Base-by-base conservation (phyloP, 2,329 filamentous ascomycete species). In the Leptographium flavum region DNA sequence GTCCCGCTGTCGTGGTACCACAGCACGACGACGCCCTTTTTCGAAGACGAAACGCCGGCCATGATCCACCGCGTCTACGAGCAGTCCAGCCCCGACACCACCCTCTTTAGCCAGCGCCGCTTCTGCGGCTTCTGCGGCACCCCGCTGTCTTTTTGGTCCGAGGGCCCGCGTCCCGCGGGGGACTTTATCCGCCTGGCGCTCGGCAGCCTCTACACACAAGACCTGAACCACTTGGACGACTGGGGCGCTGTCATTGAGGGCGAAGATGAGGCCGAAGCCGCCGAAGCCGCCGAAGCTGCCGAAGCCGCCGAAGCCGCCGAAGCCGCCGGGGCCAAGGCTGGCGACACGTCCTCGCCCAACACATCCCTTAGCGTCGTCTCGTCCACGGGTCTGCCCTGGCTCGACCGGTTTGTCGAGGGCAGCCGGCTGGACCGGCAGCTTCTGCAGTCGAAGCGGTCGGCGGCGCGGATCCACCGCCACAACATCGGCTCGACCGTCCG, bases 61-160 rank as follows among this genome's bases (percentile, higher is more conserved):
- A 67, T 68, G 43, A 87, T 87, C 57, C 77, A 76, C 46, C 74
- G 80, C 35, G 70, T 73, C 40, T 87, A 84, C 60, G 76, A 75
- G 10, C 73, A 79, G 21, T 33, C 14, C 15, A 15, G n/a, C 6
- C 7, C 27, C 9, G 27, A 68, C 53, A 72, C n/a, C n/a, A n/a
- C 74, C 43, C 69, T 71, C 43, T 64, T 73, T 54, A 69, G 75
- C 1, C 78, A 82, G 58, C 78, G 85, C 42, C 76, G 87, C 53
- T 95, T 95, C 62, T 95, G 88, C 63, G 88, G 88, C 22, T 93
- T 83, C 65, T 94, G 88, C 60, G 88, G 88, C 43, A 94, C 87
- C 0, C 83, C 84, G 13, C 67, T 95, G 45, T 82, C 81, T 0
- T 86, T 81, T 54, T 94, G 87, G 87, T 81, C 79, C 39, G 87